These are phyloP conservation scores for Meira nashicola DNA, from an alignment of 1,284 basidiomycete species.

Conservation along the genomic window DNA sequence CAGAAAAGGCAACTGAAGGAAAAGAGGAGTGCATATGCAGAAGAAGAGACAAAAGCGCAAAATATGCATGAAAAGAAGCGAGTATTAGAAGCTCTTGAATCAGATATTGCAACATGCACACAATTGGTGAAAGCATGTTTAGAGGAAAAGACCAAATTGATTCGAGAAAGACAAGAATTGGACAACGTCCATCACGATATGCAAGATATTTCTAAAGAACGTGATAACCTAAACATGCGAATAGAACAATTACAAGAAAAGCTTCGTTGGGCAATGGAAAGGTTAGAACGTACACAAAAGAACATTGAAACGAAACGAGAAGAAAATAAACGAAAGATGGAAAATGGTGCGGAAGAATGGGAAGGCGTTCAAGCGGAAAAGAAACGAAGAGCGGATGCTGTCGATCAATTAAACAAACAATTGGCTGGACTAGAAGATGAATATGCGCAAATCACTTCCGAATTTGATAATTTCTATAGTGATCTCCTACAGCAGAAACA, in stretches of 20 bases:
- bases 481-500: background rate
- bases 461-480: background rate
- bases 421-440: background rate
- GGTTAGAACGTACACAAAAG: background rate
- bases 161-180: background rate
- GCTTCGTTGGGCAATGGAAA: background rate
- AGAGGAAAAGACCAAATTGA: background rate
- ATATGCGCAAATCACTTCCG: background rate
- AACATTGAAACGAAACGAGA: background rate
- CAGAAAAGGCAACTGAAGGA: background rate
- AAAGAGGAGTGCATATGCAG: background rate
- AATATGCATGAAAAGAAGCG: constrained; percentile 2
- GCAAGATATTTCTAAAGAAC: background rate
- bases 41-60: constrained; percentile 4
- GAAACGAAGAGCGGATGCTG: background rate
- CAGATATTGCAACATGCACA: background rate
- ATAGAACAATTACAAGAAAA: background rate
- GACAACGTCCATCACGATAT: background rate
- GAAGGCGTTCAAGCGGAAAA: background rate
- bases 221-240: background rate
- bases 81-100: background rate
- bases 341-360: background rate
- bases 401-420: background rate
- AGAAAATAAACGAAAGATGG: constrained; percentile 2
- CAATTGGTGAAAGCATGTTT: constrained; percentile 5